Evolutionary conservation across 345 rosid species (phyloP), one percentile per base, ranked within the genome.

Genomic region (Raphanus raphanistrum): DNA sequence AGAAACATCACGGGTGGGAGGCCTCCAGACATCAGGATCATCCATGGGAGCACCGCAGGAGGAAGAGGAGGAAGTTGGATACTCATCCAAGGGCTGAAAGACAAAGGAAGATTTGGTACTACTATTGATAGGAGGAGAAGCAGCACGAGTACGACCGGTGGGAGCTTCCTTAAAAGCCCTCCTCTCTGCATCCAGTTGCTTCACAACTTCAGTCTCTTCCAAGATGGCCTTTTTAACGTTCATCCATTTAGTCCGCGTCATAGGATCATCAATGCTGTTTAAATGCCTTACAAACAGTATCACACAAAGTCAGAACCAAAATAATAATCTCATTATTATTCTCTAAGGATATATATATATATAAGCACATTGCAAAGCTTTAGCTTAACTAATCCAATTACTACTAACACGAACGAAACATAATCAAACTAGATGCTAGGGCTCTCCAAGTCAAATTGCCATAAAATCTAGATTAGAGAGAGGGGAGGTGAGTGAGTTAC

Each of bases 11-110:
- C 93, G 88, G 35, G 94, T 93, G 4, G 96, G 99, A n/a, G 98
- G 98, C 87, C 97, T 85, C 99, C 99, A 96, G 31, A 96, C 98
- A 90, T 96, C 99, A 82, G 98, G 99, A 75, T 96, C 99, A 82
- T 93, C 98, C 83, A 93, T 82, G 4, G 94, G 83, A 76, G 84
- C 88, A 75, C 90, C 76, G 2, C 94, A 95, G 7, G 99, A 38
- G 45, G 17, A 5, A 7, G 55, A 50, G 55, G 55, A 41, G 13
- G 48, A 93, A 70, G 95, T 87, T 1, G 94, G 97, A 81, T 93
- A 96, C 87, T 96, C 99, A 83, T 93, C 99, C 63, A 96, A 81
- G 0, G 99, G 98, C 84, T 96, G 99, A 79, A 96, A 96, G 57
- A 93, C 92, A 83, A 96, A 96, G 2, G 93, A 89, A 0, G 99